phyloP scores from a whole-genome alignment of 148 eudicot species.

The Vaccinium macrocarpon region DNA sequence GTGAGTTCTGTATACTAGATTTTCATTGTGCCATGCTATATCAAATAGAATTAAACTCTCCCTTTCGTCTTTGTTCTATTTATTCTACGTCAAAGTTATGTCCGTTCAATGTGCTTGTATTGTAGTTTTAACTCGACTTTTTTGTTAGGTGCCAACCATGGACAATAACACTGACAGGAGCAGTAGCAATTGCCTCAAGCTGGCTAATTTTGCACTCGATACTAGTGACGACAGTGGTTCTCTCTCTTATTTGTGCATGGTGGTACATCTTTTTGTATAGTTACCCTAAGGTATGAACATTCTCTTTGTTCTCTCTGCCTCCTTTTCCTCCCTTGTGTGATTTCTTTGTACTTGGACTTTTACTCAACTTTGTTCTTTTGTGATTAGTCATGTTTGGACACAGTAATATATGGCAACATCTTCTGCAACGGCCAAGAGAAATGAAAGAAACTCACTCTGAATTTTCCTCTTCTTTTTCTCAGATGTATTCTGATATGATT shows the following conservation, averaged over 20 bases:
- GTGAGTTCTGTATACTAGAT: not conserved
- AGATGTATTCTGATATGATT: slow-evolving; percentile 85
- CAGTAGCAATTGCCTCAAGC: slow-evolving; percentile 49
- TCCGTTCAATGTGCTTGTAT: not conserved
- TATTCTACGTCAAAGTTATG: not conserved
- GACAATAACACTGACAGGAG: slow-evolving; percentile 82
- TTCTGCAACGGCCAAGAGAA: not conserved
- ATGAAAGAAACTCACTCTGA: not conserved
- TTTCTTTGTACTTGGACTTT: not conserved
- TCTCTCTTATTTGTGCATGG: slow-evolving; percentile 62
- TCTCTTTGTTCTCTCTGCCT: not conserved
- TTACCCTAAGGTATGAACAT: slow-evolving; percentile 75
- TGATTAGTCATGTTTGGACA: not conserved
- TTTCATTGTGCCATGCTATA: not conserved
- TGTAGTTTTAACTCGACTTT: not conserved
- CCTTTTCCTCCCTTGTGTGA: not conserved
- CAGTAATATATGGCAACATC: not conserved
- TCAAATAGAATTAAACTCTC: not conserved
- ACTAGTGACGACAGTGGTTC: slow-evolving; percentile 45
- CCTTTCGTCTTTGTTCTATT: not conserved
- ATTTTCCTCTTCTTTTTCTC: slow-evolving; percentile 17
- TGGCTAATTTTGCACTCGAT: slow-evolving; percentile 76
- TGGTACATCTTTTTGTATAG: slow-evolving; percentile 93
- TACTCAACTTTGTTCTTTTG: not conserved
- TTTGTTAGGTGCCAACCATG: slow-evolving; percentile 91